These are phyloP conservation scores for Atalantia buxifolia DNA, from an alignment of 345 rosid genomes.

Conservation along the genomic window DNA sequence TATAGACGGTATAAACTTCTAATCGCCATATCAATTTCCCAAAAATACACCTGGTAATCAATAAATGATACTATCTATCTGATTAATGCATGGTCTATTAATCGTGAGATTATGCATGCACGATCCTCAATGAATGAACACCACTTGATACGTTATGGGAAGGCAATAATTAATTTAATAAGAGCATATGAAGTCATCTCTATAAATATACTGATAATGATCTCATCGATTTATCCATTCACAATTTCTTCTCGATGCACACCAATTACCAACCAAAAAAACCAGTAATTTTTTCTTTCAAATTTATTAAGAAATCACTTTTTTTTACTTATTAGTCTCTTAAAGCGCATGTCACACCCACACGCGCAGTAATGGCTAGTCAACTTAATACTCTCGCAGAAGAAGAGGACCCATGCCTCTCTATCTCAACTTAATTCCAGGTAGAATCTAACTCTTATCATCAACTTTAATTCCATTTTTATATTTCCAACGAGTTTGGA, in stretches of 20 bases:
- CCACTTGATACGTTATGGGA: background rate
- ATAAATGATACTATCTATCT: background rate
- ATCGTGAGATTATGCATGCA: background rate
- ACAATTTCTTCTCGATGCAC: background rate
- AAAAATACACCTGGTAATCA: background rate
- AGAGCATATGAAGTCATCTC: background rate
- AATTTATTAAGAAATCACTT: too few species aligned
- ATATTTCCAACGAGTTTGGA: too few species aligned
- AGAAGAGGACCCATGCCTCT: constrained; percentile 18
- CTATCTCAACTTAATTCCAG: constrained; percentile 17
- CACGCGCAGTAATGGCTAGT: background rate
- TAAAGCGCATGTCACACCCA: background rate
- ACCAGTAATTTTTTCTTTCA: too few species aligned
- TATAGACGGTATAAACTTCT: too few species aligned
- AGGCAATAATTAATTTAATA: too few species aligned
- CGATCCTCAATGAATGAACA: background rate
- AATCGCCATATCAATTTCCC: too few species aligned
- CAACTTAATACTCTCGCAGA: constrained; percentile 7
- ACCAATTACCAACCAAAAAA: background rate
- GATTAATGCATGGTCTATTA: background rate
- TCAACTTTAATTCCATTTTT: too few species aligned
- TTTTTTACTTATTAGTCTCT: too few species aligned
- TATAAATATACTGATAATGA: background rate
- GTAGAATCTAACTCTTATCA: constrained; percentile 15
- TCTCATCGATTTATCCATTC: background rate